phyloP scores from a whole-genome alignment of 345 rosid species.

The Boechera divaricarpa region DNA sequence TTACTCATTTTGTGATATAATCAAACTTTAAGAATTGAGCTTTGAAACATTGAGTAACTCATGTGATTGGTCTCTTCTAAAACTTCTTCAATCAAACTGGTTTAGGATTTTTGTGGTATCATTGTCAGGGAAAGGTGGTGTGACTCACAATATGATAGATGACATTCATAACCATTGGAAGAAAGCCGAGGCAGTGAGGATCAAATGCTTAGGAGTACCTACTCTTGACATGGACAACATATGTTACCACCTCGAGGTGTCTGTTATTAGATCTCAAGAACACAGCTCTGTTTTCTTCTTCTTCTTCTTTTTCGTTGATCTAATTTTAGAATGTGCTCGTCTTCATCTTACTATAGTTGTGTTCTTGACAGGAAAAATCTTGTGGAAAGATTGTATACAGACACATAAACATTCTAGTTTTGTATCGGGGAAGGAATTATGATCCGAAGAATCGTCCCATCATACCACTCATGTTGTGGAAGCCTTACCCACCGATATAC shows the following conservation, averaged over 20 bases:
- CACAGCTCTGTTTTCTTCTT: conserved; percentile 8
- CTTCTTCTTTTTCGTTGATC: not conserved
- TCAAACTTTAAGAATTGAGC: not conserved
- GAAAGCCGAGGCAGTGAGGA: conserved; percentile 87
- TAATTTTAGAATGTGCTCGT: conserved; percentile 8
- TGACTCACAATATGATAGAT: conserved; percentile 92
- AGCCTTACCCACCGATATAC: conserved; percentile 87
- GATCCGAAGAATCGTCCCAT: conserved; percentile 69
- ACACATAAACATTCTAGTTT: conserved; percentile 67
- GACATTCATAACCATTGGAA: conserved; percentile 95
- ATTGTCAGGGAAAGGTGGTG: conserved; percentile 74
- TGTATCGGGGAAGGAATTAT: conserved; percentile 79
- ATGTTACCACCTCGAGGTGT: conserved; percentile 86
- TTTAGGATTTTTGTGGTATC: conserved; percentile 2
- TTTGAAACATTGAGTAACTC: not conserved
- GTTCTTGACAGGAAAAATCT: conserved; percentile 71
- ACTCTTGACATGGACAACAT: conserved; percentile 93
- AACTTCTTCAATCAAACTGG: not conserved
- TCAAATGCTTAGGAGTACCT: conserved; percentile 91
- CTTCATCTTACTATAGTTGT: conserved; percentile 46
- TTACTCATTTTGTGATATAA: conserved; percentile 7
- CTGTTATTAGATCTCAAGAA: conserved; percentile 12
- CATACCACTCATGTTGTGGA: conserved; percentile 91
- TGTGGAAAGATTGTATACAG: conserved; percentile 74
- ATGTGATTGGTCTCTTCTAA: conserved; percentile 5